Evolutionary conservation across 1,139 yeast genomes (phyloP), one percentile per base, ranked within the genome.

Genomic region (Protomyces arabidopsidicola): DNA sequence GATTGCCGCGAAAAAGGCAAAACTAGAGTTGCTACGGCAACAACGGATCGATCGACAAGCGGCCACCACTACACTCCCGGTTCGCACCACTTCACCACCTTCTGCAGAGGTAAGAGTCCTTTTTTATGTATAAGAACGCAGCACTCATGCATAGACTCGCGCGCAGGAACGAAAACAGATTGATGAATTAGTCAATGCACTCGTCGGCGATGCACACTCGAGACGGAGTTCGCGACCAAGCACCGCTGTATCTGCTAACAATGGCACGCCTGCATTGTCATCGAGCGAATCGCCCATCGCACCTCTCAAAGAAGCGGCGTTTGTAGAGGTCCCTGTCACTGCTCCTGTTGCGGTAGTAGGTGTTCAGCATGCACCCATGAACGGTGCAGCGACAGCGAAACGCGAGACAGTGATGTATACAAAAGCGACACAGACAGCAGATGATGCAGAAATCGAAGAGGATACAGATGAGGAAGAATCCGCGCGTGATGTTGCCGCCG

Each of bases 1-100:
- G 67, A 77, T 79, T 55, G 84, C 80, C 68, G 80, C 79, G 68
- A 82, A 79, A 66, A 73, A 75, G 67, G 81, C 76, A 60, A 75
- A 76, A 58, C 74, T 81, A 50, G 81, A 79, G 51, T 81, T 78
- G 68, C 74, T 81, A 38, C 73, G 78, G 59, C 72, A 76, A 16
- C 72, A 71, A 66, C 72, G 79, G 18, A 75, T 73, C 55, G 70
- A 67, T 35, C 66, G 70, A 45, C 66, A 71, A 58, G 22, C 24
- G 42, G 36, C 16, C 16, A 24, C 51, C 34, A 39, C 24, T 53
- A 14, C 42, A 12, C 50, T 34, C 34, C 62, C 20, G 31, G 20
- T 35, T 38, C 53, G 22, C 18, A 18, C 35, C 18, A 18, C 9
- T 27, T 14, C 20, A 16, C 24, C 45, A 2, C 45, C 27, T 52